These are phyloP conservation scores for Mucor lusitanicus DNA, from an alignment of 371 early-diverging fungal genomes.

Conservation along the genomic window DNA sequence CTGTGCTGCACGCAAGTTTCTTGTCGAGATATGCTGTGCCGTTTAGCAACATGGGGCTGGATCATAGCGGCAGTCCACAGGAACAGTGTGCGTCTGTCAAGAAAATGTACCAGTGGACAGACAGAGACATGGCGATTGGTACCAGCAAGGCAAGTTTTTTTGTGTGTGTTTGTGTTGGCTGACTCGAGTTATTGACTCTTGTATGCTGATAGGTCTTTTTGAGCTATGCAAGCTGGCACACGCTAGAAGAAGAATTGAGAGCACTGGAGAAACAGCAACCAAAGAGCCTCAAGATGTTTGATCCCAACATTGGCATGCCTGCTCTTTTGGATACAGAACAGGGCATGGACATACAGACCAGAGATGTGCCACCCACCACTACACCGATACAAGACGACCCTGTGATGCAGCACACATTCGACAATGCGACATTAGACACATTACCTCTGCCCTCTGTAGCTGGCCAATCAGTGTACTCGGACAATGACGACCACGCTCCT, in stretches of 20 bases:
- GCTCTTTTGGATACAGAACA: not conserved
- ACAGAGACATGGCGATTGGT: slow-evolving; percentile 69
- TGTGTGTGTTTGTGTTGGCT: not conserved
- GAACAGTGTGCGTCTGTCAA: slow-evolving; percentile 43
- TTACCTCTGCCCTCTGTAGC: not conserved
- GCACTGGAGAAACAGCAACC: slow-evolving; percentile 44
- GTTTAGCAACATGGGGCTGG: slow-evolving; percentile 35
- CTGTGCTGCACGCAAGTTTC: slow-evolving; percentile 50
- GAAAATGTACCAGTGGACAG: slow-evolving; percentile 48
- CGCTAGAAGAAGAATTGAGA: slow-evolving; percentile 65
- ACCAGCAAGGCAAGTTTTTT: slow-evolving; percentile 34
- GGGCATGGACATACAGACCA: not conserved
- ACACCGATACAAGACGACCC: no score
- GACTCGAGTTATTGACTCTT: no score
- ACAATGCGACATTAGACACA: not conserved
- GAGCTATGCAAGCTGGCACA: slow-evolving; percentile 68
- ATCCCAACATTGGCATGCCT: not conserved
- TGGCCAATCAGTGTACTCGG: slow-evolving; percentile 1
- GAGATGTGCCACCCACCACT: not conserved
- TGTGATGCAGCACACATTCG: not conserved
- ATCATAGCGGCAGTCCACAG: slow-evolving; percentile 21
- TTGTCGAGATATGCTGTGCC: slow-evolving; percentile 65
- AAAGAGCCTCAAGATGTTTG: slow-evolving; percentile 24
- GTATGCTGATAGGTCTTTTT: slow-evolving; percentile 57
- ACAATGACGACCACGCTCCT: not conserved